Base-by-base conservation (phyloP, 345 rosid species). In the Populus euphratica region DNA sequence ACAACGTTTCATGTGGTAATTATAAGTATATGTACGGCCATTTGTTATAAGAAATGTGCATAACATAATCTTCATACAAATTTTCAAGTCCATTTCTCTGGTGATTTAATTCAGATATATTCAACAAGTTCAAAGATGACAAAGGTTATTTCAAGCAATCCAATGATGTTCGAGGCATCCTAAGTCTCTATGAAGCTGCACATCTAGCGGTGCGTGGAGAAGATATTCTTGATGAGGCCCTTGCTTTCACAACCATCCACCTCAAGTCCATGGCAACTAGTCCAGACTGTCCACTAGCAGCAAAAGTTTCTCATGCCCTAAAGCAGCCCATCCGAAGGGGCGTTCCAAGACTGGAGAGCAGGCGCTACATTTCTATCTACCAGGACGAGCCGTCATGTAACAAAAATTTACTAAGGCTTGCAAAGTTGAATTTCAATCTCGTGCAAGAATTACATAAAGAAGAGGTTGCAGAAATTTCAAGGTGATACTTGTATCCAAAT, bases 381-480 rank as follows among this genome's bases (percentile, higher is more conserved):
- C 43, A 69, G 49, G 39, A 31, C 35, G 76, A 75, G 6, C 10
- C 41, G 7, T 54, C 78, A 0, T 70, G 56, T 23, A 77, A 75
- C 49, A 6, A 69, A n/a, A 18, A 27, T 25, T 43, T 87, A 5
- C 56, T 85, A 36, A 59, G 62, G 8, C 72, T 87, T 70, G 85
- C 86, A 12, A 86, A 84, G 78, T 23, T 86, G 10, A 86, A 86
- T 33, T 86, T 86, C 78, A 81, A 79, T 70, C 8, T 65, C 2
- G 20, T 83, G 23, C 84, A 84, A 63, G 36, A 69, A 12, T 5
- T 35, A 8, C 83, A 84, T 52, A 76, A 62, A 65, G 18, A 82
- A 25, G 85, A 86, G 31, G 69, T 84, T 3, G 56, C n/a, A 21
- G 66, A 49, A 6, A 71, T 84, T 11, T 2, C 80, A 11, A 81